Evolutionary conservation across 495 filamentous ascomycete species (phyloP).

Genomic region (Daldinia caldariorum): DNA sequence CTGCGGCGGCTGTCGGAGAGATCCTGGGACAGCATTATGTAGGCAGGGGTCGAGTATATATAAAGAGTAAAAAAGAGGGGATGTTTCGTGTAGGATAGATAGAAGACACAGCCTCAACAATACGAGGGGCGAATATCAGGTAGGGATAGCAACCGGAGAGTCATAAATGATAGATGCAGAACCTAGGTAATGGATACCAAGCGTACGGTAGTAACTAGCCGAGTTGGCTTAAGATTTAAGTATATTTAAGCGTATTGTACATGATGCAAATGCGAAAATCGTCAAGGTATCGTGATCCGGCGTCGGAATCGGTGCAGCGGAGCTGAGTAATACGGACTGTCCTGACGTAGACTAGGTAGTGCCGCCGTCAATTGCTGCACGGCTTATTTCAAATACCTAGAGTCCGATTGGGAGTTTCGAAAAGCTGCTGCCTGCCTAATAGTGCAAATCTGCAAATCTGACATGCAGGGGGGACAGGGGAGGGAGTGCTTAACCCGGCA

Average conservation of each 20-base stretch:
- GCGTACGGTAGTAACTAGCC: not conserved
- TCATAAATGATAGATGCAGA: not conserved
- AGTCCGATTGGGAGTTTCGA: not conserved
- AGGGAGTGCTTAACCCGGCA: not conserved
- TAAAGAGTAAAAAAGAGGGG: too few species aligned
- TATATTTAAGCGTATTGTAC: not conserved
- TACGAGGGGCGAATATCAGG: too few species aligned
- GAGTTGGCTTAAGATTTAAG: not conserved
- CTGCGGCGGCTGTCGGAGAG: too few species aligned
- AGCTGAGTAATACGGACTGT: constrained; percentile 27
- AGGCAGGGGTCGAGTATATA: too few species aligned
- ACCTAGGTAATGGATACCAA: not conserved
- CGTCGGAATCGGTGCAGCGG: constrained; percentile 17
- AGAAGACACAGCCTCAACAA: too few species aligned
- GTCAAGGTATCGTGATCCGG: constrained; percentile 29
- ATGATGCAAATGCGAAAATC: constrained; percentile 19
- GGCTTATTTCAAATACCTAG: not conserved
- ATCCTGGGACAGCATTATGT: not conserved
- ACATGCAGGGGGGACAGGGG: not conserved
- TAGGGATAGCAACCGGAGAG: too few species aligned
- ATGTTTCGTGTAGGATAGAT: not conserved
- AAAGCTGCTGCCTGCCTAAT: not conserved
- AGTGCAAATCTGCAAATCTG: not conserved
- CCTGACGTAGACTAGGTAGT: constrained; percentile 36
- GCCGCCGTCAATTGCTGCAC: constrained; percentile 11